These are phyloP conservation scores for Lactarius hatsudake DNA, from an alignment of 768 basidiomycete genomes.

Conservation along the genomic window DNA sequence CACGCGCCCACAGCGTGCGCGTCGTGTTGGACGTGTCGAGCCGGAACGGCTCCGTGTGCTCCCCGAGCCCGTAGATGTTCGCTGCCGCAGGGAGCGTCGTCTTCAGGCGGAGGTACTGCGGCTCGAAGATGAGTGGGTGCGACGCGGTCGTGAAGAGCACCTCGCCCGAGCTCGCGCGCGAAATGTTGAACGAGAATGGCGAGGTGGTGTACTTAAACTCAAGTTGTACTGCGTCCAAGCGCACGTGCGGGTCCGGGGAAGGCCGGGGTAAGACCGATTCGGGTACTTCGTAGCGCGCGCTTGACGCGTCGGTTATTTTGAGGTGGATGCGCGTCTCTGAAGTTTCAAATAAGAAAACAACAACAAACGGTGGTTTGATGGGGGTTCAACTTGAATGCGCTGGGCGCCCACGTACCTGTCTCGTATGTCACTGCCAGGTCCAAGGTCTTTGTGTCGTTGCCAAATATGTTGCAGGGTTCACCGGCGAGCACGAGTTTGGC, in stretches of 20 bases:
- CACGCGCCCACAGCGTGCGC: slow-evolving; percentile 63
- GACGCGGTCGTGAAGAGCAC: slow-evolving; percentile 59
- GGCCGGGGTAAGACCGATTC: slow-evolving; percentile 60
- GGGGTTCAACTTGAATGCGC: not conserved
- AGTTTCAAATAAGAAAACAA: not conserved
- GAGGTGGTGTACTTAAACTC: slow-evolving; percentile 57
- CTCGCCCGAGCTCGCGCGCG: slow-evolving; percentile 47
- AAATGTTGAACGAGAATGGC: slow-evolving; percentile 62
- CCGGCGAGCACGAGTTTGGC: slow-evolving; percentile 55
- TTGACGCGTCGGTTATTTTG: slow-evolving; percentile 54
- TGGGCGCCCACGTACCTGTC: slow-evolving; percentile 40
- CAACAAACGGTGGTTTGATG: not conserved
- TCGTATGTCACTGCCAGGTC: slow-evolving; percentile 56
- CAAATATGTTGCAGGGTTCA: slow-evolving; percentile 57
- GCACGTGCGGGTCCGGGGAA: slow-evolving; percentile 31
- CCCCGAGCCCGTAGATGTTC: slow-evolving; percentile 79
- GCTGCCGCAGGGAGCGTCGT: slow-evolving; percentile 55
- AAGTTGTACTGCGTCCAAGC: slow-evolving; percentile 42
- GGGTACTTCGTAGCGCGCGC: slow-evolving; percentile 60
- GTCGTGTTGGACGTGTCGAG: slow-evolving; percentile 44
- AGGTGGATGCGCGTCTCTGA: slow-evolving; percentile 58
- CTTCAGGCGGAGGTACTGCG: slow-evolving; percentile 73
- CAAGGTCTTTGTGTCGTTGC: slow-evolving; percentile 49
- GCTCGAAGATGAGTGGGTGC: slow-evolving; percentile 68
- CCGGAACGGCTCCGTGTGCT: slow-evolving; percentile 64